Evolutionary conservation across 805 yeast species (phyloP).

Genomic region (Isabelozyma pseudorhagii): DNA sequence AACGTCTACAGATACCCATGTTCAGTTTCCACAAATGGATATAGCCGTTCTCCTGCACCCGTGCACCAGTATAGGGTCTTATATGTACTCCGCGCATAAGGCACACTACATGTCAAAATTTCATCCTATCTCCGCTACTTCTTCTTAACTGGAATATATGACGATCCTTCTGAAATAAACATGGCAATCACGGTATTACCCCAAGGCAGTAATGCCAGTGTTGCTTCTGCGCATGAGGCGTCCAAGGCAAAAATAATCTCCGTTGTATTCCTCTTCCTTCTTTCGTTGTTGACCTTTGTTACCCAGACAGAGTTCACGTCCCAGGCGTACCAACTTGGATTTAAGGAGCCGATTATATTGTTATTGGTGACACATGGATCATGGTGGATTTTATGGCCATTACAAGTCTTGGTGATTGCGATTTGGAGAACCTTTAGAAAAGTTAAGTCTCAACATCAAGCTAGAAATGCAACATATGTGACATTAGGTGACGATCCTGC

Average conservation of each 20-base stretch:
- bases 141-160: neutral
- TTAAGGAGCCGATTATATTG: conserved; percentile 66
- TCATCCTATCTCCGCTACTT: neutral
- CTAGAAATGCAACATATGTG: conserved; percentile 5
- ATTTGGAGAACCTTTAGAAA: conserved; percentile 39
- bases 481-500: conserved; percentile 2
- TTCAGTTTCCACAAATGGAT: neutral
- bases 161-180: neutral
- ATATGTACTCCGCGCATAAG: neutral
- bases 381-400: conserved; percentile 73
- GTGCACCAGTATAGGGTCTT: neutral
- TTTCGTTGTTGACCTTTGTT: conserved; percentile 57
- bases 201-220: conserved; percentile 15
- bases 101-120: neutral
- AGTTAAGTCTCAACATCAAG: conserved; percentile 3
- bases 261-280: conserved; percentile 28
- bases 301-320: conserved; percentile 79
- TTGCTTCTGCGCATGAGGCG: conserved; percentile 18
- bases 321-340: conserved; percentile 56
- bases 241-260: conserved; percentile 37
- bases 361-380: conserved; percentile 72
- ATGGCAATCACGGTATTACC: conserved; percentile 36
- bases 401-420: conserved; percentile 54
- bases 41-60: neutral
- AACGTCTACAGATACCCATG: no score